Evolutionary conservation across 129 eudicot genomes (phyloP).

Genomic region (Lactuca saligna): DNA sequence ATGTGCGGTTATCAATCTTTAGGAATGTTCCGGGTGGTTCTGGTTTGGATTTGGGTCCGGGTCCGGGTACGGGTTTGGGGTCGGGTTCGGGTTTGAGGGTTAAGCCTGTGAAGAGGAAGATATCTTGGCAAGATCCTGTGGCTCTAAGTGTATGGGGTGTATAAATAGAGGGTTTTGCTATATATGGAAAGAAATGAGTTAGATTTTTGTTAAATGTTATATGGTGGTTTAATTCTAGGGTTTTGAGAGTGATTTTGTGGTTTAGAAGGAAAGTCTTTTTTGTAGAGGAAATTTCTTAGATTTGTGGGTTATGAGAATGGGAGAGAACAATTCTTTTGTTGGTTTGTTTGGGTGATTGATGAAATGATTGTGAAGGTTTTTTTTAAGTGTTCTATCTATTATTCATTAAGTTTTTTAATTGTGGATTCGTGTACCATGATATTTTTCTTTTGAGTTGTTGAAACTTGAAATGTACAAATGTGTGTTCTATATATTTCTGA

Average conservation of each 20-base stretch:
- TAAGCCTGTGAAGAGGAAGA: conserved; percentile 62
- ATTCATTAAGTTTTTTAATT: neutral
- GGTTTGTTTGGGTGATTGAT: conserved; percentile 1
- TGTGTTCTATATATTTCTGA: too few species aligned
- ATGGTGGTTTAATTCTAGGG: neutral
- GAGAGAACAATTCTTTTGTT: neutral
- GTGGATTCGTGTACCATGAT: too few species aligned
- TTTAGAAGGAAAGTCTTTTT: neutral
- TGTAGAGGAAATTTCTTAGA: neutral
- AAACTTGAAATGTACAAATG: too few species aligned
- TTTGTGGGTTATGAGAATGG: conserved; percentile 3
- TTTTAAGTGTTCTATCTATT: neutral
- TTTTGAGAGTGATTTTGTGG: neutral
- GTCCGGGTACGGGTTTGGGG: neutral
- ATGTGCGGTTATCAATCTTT: conserved; percentile 44
- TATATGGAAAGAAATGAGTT: conserved; percentile 1
- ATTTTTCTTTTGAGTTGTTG: too few species aligned
- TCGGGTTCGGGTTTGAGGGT: conserved; percentile 24
- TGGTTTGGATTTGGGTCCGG: conserved; percentile 13
- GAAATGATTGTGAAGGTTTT: neutral
- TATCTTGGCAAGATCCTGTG: conserved; percentile 91
- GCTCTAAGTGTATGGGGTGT: conserved; percentile 47
- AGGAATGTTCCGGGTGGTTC: conserved; percentile 49
- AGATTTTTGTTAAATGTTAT: neutral
- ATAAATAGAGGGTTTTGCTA: conserved; percentile 1